Conservation (phyloP, 768 basidiomycete species). For the Phylloporus sp. region DNA sequence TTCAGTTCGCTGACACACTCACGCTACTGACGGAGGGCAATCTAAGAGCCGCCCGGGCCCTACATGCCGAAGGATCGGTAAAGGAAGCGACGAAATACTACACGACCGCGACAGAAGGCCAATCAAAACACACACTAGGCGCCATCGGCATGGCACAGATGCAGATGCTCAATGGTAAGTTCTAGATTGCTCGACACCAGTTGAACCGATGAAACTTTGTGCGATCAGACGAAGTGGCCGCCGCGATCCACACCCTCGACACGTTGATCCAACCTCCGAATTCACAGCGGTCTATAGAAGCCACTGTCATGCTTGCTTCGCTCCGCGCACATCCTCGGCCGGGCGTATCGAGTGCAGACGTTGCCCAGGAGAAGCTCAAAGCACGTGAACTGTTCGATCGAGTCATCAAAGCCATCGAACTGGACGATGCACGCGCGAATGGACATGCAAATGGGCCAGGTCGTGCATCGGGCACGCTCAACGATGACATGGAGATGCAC, state of each 20-base stretch:
- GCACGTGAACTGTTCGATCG: slow-evolving; percentile 83
- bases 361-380: slow-evolving; percentile 60
- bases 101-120: slow-evolving; percentile 57
- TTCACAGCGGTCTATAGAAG: slow-evolving; percentile 68
- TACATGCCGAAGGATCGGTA: slow-evolving; percentile 65
- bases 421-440: slow-evolving; percentile 49
- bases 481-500: slow-evolving; percentile 82
- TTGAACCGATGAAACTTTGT: not conserved
- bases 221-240: slow-evolving; percentile 68
- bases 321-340: slow-evolving; percentile 80
- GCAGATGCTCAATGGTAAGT: slow-evolving; percentile 76
- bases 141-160: slow-evolving; percentile 84
- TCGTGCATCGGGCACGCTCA: slow-evolving; percentile 48
- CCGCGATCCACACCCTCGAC: slow-evolving; percentile 82
- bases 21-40: slow-evolving; percentile 84
- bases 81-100: slow-evolving; percentile 69
- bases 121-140: slow-evolving; percentile 70
- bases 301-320: slow-evolving; percentile 83
- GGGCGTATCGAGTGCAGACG: slow-evolving; percentile 69
- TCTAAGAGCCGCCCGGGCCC: slow-evolving; percentile 73
- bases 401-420: slow-evolving; percentile 59
- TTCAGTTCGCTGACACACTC: slow-evolving; percentile 90
- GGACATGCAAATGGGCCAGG: slow-evolving; percentile 32
- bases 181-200: not conserved
- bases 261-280: slow-evolving; percentile 65